Conservation (phyloP, 768 basidiomycete species). For the Phanerochaete carnosa region DNA sequence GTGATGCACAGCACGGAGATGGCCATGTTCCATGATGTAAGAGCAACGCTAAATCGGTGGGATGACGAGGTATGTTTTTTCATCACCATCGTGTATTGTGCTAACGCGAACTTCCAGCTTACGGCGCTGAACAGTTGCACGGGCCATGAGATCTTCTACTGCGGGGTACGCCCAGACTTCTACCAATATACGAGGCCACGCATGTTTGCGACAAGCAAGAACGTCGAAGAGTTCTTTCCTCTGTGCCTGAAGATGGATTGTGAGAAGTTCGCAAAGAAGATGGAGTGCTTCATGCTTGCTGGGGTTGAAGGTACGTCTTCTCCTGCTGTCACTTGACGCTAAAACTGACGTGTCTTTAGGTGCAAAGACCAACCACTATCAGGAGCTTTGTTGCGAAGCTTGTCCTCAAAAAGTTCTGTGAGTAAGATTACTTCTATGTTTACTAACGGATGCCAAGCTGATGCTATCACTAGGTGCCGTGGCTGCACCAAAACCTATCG, state of each 20-base stretch:
- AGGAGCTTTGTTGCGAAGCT: neutral
- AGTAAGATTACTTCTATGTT: neutral
- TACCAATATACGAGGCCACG: neutral
- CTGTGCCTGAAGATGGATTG: neutral
- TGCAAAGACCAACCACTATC: neutral
- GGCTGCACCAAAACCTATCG: neutral
- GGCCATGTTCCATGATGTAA: neutral
- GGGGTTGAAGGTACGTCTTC: neutral
- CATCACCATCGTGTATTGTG: neutral
- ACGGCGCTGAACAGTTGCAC: neutral
- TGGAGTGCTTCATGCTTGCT: neutral
- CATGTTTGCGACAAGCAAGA: neutral
- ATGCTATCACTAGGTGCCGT: neutral
- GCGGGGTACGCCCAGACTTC: neutral
- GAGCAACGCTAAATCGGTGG: neutral
- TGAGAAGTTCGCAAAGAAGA: neutral
- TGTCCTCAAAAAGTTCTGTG: neutral
- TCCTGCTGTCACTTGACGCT: neutral
- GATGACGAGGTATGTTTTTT: neutral
- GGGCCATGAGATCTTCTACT: neutral
- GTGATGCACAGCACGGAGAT: neutral
- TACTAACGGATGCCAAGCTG: neutral
- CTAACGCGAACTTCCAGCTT: neutral
- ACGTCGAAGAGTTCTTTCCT: neutral
- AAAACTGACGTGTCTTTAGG: neutral